Evolutionary conservation across 139 green algal genomes (phyloP), one percentile per base, ranked within the genome.

Genomic region (Volvox reticuliferus): DNA sequence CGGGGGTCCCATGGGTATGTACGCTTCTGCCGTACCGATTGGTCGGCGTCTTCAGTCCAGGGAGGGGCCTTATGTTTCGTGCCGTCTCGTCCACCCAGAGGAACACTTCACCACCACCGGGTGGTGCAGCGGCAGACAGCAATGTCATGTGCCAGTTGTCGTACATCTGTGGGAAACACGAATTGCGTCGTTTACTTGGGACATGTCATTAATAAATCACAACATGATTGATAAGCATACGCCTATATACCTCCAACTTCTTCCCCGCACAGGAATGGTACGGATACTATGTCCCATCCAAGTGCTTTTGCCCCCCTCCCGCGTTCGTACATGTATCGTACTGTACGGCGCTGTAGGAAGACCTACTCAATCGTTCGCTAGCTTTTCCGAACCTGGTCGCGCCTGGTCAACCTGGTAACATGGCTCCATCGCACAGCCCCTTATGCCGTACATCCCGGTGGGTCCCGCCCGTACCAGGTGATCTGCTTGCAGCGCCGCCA

Each of bases 51-150:
- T 1, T 14, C 24, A 32, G 30, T 21, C 76, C 76, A 62, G 28
- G 33, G 71, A 91, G n/a, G 22, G 33, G 28, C 61, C 76, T 62
- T 62, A 91, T 62, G 75, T 91, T 91, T 30, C 76, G 76, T 16
- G 87, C 87, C 33, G 5, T 18, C 87, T 91, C 87, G 61, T 79
- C 76, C 76, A 91, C 87, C 76, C 76, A 91, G 33, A 91, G 33
- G 35, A 91, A 91, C 61, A 69, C 76, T 55, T 79, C 61, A 24
- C 87, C 87, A 13, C 87, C 87, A 19, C 16, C 33, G 9, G 87
- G 76, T 18, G 87, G 87, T 17, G 87, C 61, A 17, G 76, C 87
- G 33, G 33, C 19, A 0, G 87, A 35, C 75, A 91, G 87, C 76
- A 86, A 35, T 35, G 20, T 61, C 87, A 91, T 91, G 33, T 63